Base-by-base conservation (phyloP, 345 rosid genomes). In the Excoecaria agallocha region DNA sequence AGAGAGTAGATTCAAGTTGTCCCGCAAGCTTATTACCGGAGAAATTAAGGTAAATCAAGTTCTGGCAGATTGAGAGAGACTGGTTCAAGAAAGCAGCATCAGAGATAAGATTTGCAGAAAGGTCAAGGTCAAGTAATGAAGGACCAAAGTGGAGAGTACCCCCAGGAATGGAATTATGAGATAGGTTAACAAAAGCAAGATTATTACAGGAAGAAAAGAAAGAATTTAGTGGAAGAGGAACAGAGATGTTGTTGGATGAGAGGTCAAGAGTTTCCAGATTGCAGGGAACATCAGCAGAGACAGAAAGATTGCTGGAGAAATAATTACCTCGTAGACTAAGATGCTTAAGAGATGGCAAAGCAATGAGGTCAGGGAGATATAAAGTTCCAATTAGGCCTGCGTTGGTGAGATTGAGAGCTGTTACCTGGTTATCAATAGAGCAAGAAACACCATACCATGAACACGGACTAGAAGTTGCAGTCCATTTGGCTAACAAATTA, bases 391-490 rank as follows among this genome's bases (percentile, higher is more conserved):
- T 45, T 8, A 94, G 84, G 77, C 89, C 88, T 0, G 81, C 75
- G 79, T 86, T 79, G 62, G 82, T 76, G 69, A 94, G 92, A 81
- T 88, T 70, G 12, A 92, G 73, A 60, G 87, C 71, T 11, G 82
- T 43, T 49, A 90, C 89, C 8, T 75, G 79, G 74, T 91, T 87
- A 45, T 76, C 86, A 9, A 0, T 6, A 39, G 92, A 87, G 82
- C 97, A 93, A 46, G 85, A 80, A 60, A 91, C 88, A 54, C 98
- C 98, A 39, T n/a, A 74, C 97, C 97, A 90, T 7, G 85, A 80
- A 49, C 97, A 90, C 1, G 91, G 86, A 62, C 12, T 65, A 10
- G 70, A 60, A 70, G 57, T 71, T 25, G 83, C 50, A 35, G 77
- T 80, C 98, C 98, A 93, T 76, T 83, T 82, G 49, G 82, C 63